phyloP scores from a whole-genome alignment of 1,284 basidiomycete genomes.

The Trichosporon sp. region DNA sequence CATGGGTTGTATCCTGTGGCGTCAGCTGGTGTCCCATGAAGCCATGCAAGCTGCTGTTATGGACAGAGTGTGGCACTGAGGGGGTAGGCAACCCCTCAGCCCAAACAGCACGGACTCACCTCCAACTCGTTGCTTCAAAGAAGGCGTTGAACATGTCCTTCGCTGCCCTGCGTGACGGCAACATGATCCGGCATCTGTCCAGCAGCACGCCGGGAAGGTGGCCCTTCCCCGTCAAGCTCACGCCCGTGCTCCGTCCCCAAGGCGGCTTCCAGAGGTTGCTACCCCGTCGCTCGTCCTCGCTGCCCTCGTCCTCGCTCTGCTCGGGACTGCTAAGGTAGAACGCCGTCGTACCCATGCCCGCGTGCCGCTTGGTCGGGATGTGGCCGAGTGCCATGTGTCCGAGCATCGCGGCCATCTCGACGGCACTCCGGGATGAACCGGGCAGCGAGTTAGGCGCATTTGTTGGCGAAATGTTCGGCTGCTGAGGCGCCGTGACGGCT shows the following conservation, averaged over 20 bases:
- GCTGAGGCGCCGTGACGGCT: background rate
- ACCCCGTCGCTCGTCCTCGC: background rate
- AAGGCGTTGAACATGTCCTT: constrained; percentile 19
- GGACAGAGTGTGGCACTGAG: too few relatives aligned
- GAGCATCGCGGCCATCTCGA: constrained; percentile 22
- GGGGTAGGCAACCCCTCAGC: too few relatives aligned
- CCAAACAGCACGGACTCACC: background rate
- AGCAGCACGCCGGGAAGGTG: constrained; percentile 16
- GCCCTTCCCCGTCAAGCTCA: constrained; percentile 8
- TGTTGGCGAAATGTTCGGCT: background rate
- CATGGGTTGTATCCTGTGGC: constrained; percentile 17
- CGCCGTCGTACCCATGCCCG: constrained; percentile 17
- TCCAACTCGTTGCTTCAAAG: constrained; percentile 15
- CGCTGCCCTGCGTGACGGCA: constrained; percentile 9
- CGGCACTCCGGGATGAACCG: background rate
- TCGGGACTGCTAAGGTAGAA: constrained; percentile 17
- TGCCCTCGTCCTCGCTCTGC: constrained; percentile 13
- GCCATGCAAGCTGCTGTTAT: too few relatives aligned
- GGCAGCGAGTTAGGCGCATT: too few relatives aligned
- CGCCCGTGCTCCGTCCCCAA: constrained; percentile 11
- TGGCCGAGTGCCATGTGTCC: constrained; percentile 16
- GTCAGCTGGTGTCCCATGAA: background rate
- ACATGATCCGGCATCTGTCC: constrained; percentile 15
- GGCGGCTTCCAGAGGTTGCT: constrained; percentile 11
- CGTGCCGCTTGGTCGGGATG: constrained; percentile 11